Percentiles rank a stretch among this genome's conserved stretches.
Conservation (phyloP, 2,329 filamentous ascomycete genomes). For the Penicillium sp. region DNA sequence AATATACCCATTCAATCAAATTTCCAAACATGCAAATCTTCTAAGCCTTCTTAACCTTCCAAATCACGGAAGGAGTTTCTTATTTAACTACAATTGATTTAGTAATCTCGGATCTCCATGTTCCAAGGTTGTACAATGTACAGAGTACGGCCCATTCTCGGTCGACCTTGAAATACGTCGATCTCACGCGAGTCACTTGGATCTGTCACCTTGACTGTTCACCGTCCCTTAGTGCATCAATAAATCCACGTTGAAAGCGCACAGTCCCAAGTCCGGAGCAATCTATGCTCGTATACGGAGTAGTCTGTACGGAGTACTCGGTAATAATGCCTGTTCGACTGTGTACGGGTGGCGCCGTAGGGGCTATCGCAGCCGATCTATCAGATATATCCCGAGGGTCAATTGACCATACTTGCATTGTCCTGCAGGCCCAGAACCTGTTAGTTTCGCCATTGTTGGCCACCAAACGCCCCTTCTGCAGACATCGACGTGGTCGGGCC, state of each 20-base stretch:
- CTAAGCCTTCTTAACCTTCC: too few species aligned
- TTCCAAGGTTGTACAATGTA: background rate
- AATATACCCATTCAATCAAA: slow-evolving; percentile 4
- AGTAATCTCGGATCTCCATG: background rate
- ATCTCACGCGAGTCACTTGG: background rate
- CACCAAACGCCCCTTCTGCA: slow-evolving; percentile 7
- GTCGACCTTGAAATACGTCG: background rate
- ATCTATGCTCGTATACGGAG: too few species aligned
- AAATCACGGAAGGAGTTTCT: too few species aligned
- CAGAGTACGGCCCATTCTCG: background rate
- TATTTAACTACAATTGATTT: too few species aligned
- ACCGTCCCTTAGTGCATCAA: slow-evolving; percentile 1
- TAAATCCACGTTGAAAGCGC: background rate
- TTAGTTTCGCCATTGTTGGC: slow-evolving; percentile 14
- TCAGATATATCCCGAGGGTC: background rate
- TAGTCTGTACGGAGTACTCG: background rate
- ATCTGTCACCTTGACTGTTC: background rate
- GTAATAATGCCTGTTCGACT: background rate
- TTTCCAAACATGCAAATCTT: background rate
- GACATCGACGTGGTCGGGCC: slow-evolving; percentile 14
- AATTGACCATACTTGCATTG: slow-evolving; percentile 1
- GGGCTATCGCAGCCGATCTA: slow-evolving; percentile 6
- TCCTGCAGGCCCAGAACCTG: slow-evolving; percentile 1
- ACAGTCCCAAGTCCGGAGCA: too few species aligned
- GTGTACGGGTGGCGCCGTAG: slow-evolving; percentile 8